Evolutionary conservation across 2,329 filamentous ascomycete species (phyloP).

Genomic region (Beauveria rudraprayagi): DNA sequence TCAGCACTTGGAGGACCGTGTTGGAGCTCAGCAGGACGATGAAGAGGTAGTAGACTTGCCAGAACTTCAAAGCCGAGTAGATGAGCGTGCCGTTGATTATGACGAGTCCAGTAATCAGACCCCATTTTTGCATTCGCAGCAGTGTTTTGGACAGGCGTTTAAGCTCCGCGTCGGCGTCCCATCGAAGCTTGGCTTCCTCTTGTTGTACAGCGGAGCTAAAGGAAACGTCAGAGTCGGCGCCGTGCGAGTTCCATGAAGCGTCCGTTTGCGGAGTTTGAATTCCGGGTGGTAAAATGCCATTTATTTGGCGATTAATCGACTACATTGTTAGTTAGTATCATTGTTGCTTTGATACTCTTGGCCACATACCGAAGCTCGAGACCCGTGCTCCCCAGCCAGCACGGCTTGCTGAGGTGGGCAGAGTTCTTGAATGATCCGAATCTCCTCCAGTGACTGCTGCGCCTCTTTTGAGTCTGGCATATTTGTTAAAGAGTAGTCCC

Average conservation of each 20-base stretch:
- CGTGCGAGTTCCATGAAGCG: conserved; percentile 25
- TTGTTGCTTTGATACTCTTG: neutral
- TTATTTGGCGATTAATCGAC: conserved; percentile 27
- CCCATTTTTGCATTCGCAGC: conserved; percentile 31
- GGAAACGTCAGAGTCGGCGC: conserved; percentile 26
- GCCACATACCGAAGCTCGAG: conserved; percentile 23
- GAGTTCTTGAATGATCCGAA: conserved; percentile 4
- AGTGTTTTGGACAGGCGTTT: conserved; percentile 29
- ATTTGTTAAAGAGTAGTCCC: neutral
- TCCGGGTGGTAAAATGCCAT: conserved; percentile 23
- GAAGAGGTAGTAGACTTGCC: conserved; percentile 35
- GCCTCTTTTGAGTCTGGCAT: neutral
- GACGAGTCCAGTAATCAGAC: conserved; percentile 27
- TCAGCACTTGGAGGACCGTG: conserved; percentile 34
- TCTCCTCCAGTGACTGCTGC: conserved; percentile 3
- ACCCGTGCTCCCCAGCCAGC: conserved; percentile 12
- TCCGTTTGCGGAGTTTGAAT: conserved; percentile 25
- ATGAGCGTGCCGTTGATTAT: conserved; percentile 29
- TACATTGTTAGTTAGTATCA: conserved; percentile 10
- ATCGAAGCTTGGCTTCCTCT: conserved; percentile 31
- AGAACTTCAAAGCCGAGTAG: conserved; percentile 28
- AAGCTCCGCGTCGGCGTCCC: conserved; percentile 32
- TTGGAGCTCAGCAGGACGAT: conserved; percentile 38
- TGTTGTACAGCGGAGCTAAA: conserved; percentile 29
- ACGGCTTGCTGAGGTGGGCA: conserved; percentile 12